Conservation (phyloP, 1,284 basidiomycete species). For the Leccinum glutinopallens region DNA sequence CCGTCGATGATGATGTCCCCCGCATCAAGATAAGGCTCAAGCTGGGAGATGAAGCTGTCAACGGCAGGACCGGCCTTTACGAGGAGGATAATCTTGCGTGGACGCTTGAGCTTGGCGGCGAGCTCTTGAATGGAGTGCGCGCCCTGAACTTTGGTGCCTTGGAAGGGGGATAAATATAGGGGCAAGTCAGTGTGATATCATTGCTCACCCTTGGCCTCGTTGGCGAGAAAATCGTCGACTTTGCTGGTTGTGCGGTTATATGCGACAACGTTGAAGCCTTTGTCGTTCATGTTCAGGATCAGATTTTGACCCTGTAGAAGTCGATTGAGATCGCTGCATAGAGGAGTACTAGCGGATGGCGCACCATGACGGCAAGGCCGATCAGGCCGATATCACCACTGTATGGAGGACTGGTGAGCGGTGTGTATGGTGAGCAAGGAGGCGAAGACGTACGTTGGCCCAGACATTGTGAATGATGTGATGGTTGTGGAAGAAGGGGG, state of each 20-base stretch:
- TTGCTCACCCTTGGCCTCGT: conserved; percentile 92
- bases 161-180: conserved; percentile 15
- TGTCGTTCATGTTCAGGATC: conserved; percentile 99
- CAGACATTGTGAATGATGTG: conserved; percentile 42
- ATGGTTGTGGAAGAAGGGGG: conserved; percentile 32
- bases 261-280: conserved; percentile 95
- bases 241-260: conserved; percentile 98
- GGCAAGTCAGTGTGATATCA: conserved; percentile 25
- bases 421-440: not conserved
- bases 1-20: conserved; percentile 99
- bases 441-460: conserved; percentile 42
- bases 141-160: conserved; percentile 93
- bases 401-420: conserved; percentile 14
- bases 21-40: conserved; percentile 69
- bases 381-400: conserved; percentile 93
- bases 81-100: conserved; percentile 93
- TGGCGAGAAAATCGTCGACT: conserved; percentile 93
- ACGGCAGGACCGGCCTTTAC: conserved; percentile 88
- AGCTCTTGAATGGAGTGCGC: conserved; percentile 95
- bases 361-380: conserved; percentile 96
- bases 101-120: conserved; percentile 75
- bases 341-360: conserved; percentile 28
- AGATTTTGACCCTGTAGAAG: conserved; percentile 84
- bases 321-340: conserved; percentile 16
- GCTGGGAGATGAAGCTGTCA: conserved; percentile 75